Evolutionary conservation across 495 filamentous ascomycete genomes (phyloP).

Genomic region (Xylaria nigripes): DNA sequence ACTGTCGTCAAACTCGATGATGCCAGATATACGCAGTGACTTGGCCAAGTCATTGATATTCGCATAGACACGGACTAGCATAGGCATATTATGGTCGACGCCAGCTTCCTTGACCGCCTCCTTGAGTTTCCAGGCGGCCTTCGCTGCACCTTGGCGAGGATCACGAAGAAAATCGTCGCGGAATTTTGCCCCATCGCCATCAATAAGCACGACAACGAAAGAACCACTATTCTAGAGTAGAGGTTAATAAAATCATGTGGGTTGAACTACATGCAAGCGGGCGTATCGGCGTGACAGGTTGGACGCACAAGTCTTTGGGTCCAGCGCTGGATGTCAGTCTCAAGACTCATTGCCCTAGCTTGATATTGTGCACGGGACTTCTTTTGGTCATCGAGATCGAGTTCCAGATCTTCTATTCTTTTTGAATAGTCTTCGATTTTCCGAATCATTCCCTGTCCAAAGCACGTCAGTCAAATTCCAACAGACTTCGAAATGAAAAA

Average conservation of each 20-base stretch:
- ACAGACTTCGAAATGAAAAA: too few species aligned
- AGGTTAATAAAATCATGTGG: constrained; percentile 12
- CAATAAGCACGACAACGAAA: constrained; percentile 28
- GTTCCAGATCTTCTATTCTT: constrained; percentile 22
- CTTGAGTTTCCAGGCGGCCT: constrained; percentile 23
- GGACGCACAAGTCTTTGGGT: constrained; percentile 22
- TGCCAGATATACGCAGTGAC: constrained; percentile 23
- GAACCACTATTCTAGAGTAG: constrained; percentile 18
- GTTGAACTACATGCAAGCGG: neutral
- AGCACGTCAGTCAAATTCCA: neutral
- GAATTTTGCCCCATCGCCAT: constrained; percentile 29
- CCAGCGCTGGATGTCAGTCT: constrained; percentile 15
- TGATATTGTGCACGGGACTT: constrained; percentile 20
- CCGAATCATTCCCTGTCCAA: constrained; percentile 7
- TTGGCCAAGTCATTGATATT: constrained; percentile 27
- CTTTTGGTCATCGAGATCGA: constrained; percentile 26
- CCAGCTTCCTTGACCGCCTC: constrained; percentile 23
- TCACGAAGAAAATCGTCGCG: constrained; percentile 25
- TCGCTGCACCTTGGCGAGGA: constrained; percentile 20
- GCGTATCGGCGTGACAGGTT: neutral
- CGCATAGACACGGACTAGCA: constrained; percentile 27
- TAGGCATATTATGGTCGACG: constrained; percentile 22
- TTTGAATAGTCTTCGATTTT: constrained; percentile 10
- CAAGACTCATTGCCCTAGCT: constrained; percentile 13
- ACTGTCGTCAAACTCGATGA: constrained; percentile 23